Percentiles rank a stretch among this genome's conserved stretches.
phyloP scores from a whole-genome alignment of 108 stramenopile species.

The Nitzschia palea region DNA sequence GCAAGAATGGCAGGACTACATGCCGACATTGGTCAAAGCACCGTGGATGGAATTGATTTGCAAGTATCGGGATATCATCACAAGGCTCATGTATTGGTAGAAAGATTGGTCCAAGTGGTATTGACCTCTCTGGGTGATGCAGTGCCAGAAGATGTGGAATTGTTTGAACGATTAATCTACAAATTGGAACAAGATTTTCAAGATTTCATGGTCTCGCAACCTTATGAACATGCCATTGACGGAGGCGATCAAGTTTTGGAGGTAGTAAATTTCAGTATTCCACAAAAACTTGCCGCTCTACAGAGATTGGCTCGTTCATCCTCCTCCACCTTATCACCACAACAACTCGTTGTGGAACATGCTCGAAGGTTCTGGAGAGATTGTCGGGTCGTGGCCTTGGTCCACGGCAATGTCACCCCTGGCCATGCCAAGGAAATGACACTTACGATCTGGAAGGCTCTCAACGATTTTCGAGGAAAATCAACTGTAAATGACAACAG shows the following conservation, averaged over 20 bases:
- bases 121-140: not conserved
- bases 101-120: conserved; percentile 50
- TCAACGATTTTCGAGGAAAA: not conserved
- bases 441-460: conserved; percentile 19
- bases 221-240: conserved; percentile 71
- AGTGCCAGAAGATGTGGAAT: conserved; percentile 5
- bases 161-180: conserved; percentile 62
- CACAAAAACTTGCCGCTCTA: conserved; percentile 47
- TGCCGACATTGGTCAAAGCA: conserved; percentile 28
- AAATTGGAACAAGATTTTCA: conserved; percentile 52
- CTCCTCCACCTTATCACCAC: not conserved
- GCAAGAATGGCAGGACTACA: conserved; percentile 70
- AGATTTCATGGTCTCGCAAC: conserved; percentile 53
- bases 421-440: conserved; percentile 52
- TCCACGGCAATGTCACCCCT: conserved; percentile 70
- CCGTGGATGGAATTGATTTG: conserved; percentile 36
- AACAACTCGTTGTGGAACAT: conserved; percentile 44
- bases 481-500: not conserved
- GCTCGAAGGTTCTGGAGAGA: conserved; percentile 37
- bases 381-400: conserved; percentile 54
- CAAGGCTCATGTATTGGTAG: conserved; percentile 66
- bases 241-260: conserved; percentile 58
- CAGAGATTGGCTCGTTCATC: conserved; percentile 13
- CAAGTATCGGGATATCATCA: conserved; percentile 76
- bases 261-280: conserved; percentile 35